Conservation (phyloP, 1,284 basidiomycete genomes). For the Phenoliferia sp. region DNA sequence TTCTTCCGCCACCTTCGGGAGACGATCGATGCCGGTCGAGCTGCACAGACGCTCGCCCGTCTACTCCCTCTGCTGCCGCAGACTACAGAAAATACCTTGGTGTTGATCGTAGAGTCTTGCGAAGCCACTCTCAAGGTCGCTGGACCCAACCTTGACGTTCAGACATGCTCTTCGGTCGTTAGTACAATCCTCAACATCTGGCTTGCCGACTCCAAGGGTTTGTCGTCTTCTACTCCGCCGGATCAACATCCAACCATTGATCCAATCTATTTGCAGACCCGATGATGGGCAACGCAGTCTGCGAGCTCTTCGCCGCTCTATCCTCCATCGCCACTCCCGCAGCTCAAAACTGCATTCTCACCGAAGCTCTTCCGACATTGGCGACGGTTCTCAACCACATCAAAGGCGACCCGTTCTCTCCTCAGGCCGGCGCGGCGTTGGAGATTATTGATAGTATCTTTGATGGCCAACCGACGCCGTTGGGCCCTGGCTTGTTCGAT, state of each 20-base stretch:
- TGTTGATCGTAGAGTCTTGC: slow-evolving; percentile 82
- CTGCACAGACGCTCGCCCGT: slow-evolving; percentile 69
- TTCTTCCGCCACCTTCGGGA: slow-evolving; percentile 51
- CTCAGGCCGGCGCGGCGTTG: slow-evolving; percentile 59
- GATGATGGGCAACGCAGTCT: slow-evolving; percentile 77
- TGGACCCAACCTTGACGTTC: slow-evolving; percentile 67
- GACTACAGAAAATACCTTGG: slow-evolving; percentile 80
- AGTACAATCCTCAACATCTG: slow-evolving; percentile 68
- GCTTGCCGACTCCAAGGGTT: slow-evolving; percentile 77
- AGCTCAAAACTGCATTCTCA: slow-evolving; percentile 66
- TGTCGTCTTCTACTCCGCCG: slow-evolving; percentile 14
- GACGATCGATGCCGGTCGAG: slow-evolving; percentile 57
- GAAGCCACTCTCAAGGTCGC: slow-evolving; percentile 42
- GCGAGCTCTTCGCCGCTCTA: slow-evolving; percentile 71
- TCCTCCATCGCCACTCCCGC: slow-evolving; percentile 56
- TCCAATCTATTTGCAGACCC: slow-evolving; percentile 58
- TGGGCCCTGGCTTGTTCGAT: slow-evolving; percentile 72
- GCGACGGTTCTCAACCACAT: slow-evolving; percentile 59
- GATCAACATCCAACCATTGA: neutral
- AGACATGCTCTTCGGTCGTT: slow-evolving; percentile 59
- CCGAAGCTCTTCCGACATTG: slow-evolving; percentile 66
- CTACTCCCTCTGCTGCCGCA: slow-evolving; percentile 76
- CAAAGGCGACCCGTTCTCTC: slow-evolving; percentile 25
- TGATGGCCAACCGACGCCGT: slow-evolving; percentile 55
- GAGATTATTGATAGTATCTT: slow-evolving; percentile 70